These are phyloP conservation scores for Cordyceps farinosa DNA, from an alignment of 2,329 filamentous ascomycete species.

Conservation along the genomic window DNA sequence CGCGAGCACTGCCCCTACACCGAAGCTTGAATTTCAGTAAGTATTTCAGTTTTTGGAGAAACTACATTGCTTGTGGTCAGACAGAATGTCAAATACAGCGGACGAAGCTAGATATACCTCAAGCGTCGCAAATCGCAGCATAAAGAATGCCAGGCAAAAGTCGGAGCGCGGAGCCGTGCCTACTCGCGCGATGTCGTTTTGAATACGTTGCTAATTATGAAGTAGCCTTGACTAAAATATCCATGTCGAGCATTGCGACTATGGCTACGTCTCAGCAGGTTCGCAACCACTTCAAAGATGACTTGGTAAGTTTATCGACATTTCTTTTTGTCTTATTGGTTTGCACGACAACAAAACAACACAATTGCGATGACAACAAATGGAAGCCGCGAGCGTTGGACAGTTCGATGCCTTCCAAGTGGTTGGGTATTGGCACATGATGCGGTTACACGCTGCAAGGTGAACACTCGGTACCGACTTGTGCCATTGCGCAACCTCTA, in stretches of 20 bases:
- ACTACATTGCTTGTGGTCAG: not conserved
- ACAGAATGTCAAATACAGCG: not conserved
- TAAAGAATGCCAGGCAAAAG: not conserved
- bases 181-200: not conserved
- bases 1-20: not conserved
- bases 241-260: conserved; percentile 25
- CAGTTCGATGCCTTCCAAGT: not conserved
- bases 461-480: not conserved
- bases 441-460: not conserved
- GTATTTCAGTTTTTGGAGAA: not conserved
- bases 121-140: not conserved
- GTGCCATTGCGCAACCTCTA: not conserved
- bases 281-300: conserved; percentile 31
- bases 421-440: not conserved
- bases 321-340: conserved; percentile 14
- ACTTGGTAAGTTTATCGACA: conserved; percentile 28
- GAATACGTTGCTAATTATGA: not conserved
- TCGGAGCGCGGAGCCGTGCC: not conserved
- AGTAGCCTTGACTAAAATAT: not conserved
- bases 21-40: not conserved
- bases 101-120: not conserved
- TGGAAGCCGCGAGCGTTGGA: not conserved
- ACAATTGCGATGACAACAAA: not conserved
- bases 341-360: not conserved
- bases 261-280: conserved; percentile 31